Base-by-base conservation (phyloP, 441 rosid species). In the Bocquillonia castaneifolia region DNA sequence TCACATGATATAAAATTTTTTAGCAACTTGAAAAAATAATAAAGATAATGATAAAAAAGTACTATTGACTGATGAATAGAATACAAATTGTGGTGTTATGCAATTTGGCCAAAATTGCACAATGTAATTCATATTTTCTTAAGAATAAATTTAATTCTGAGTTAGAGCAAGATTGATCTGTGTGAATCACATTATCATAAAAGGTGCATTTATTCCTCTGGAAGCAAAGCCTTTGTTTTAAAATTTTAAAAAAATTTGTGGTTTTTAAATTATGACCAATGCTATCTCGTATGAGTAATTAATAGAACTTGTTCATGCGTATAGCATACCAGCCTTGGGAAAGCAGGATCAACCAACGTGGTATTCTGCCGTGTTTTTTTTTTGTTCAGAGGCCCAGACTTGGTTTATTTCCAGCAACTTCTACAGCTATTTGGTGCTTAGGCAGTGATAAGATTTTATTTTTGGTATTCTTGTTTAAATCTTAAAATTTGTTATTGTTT, bases 401-500 rank as follows among this genome's bases (percentile, higher is more conserved):
- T 55, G 17, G 0, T 50, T 50, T 6, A 14, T 26, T 3, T 28
- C 29, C n/a, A 18, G 59, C 32, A 13, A 14, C 4, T 20, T 45
- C 4, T 5, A 14, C 6, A 2, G 2, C 4, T 45, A 2, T 3
- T 45, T 23, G 29, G 28, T 17, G 17, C 10, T 1, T 37, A 12
- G 10, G 31, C 17, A 10, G 32, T 29, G 50, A 45, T 17, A 45
- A 45, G 22, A 55, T 17, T 55, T 20, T 40, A 3, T 28, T 31
- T 2, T 40, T 23, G 28, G 15, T 18, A 18, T 28, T 1, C 17
- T 40, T 17, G 36, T 40, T 18, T 34, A 22, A 36, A 36, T 65
- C 18, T 32, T 39, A 42, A 63, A 2, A 39, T 57, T 70, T 59
- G 15, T 76, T 48, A 26, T 71, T 61, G 13, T 71, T 17, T 74